phyloP scores from a whole-genome alignment of 371 early-diverging fungal genomes.

The Nematocida parisii region DNA sequence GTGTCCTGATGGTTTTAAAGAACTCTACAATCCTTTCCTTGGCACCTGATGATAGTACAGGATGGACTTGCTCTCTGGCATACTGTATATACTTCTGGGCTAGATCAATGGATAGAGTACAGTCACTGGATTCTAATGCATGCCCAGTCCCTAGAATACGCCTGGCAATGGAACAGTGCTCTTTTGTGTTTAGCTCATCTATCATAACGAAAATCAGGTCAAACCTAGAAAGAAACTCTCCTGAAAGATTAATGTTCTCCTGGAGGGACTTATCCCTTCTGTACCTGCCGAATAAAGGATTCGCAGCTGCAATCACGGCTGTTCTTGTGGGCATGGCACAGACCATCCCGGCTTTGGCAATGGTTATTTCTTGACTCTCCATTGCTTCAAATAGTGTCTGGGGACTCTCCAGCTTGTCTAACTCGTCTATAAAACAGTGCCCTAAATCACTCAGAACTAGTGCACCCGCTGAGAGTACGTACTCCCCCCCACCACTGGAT shows the following conservation, averaged over 20 bases:
- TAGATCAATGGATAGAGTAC: conserved; percentile 66
- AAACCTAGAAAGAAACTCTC: conserved; percentile 65
- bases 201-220: conserved; percentile 65
- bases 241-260: conserved; percentile 66
- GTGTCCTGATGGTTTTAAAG: conserved; percentile 8
- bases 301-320: conserved; percentile 68
- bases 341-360: conserved; percentile 69
- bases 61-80: conserved; percentile 62
- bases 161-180: conserved; percentile 41
- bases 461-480: conserved; percentile 76
- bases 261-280: conserved; percentile 64
- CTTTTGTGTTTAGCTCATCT: conserved; percentile 56
- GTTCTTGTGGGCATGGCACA: conserved; percentile 66
- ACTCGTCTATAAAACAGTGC: conserved; percentile 73
- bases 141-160: neutral
- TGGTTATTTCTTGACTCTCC: conserved; percentile 66
- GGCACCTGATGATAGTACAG: conserved; percentile 63
- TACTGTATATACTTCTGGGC: conserved; percentile 71
- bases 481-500: conserved; percentile 75
- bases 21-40: conserved; percentile 41
- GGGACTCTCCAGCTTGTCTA: conserved; percentile 72
- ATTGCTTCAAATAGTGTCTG: conserved; percentile 66
- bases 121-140: neutral
- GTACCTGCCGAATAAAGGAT: conserved; percentile 68
- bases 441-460: conserved; percentile 73